Base-by-base conservation (phyloP, 2,329 filamentous ascomycete species). In the Colletotrichum tropicicola region DNA sequence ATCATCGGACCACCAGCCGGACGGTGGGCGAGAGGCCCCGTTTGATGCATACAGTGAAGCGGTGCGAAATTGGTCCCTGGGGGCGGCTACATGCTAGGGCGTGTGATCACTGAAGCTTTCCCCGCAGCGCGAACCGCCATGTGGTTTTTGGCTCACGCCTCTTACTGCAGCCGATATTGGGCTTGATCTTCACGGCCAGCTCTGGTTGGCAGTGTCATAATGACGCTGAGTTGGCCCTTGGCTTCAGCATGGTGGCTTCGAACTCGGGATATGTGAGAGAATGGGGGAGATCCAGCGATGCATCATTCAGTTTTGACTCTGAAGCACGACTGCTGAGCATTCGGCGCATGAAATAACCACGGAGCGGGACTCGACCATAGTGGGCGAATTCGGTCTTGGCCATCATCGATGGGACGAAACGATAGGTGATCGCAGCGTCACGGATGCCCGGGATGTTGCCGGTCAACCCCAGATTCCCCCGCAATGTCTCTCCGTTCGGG, bases 201-300 rank as follows among this genome's bases (percentile, higher is more conserved):
- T 43, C 21, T 51, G 12, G 15, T 49, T 44, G 49, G 57, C 57
- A 54, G 13, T 39, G 57, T 65, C 61, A 65, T 65, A 17, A 61
- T 65, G 61, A 65, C 61, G 61, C 43, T 35, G 27, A 5, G 6
- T n/a, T 23, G 17, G 13, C 17, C 23, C 49, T 61, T 60, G 57
- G 56, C 61, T 25, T 28, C 4, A 10, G 32, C 13, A n/a, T 12
- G 48, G 17, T n/a, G 43, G 17, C 32, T 12, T 25, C 39, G 21
- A 43, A 5, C 25, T 12, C 19, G 39, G n/a, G 37, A 35, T 4
- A 19, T 19, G n/a, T n/a, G 25, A 44, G 51, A n/a, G 35, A 19
- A 28, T 53, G 23, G 5, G 49, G 15, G 12, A 25, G 32, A 27
- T 25, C 9, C 19, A 32, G 19, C 17, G 35, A 15, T 39, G n/a